Percentiles rank a stretch among this genome's conserved stretches.
Evolutionary conservation across 2,329 filamentous ascomycete species (phyloP).

Genomic region (Malbranchea cinnamomea): DNA sequence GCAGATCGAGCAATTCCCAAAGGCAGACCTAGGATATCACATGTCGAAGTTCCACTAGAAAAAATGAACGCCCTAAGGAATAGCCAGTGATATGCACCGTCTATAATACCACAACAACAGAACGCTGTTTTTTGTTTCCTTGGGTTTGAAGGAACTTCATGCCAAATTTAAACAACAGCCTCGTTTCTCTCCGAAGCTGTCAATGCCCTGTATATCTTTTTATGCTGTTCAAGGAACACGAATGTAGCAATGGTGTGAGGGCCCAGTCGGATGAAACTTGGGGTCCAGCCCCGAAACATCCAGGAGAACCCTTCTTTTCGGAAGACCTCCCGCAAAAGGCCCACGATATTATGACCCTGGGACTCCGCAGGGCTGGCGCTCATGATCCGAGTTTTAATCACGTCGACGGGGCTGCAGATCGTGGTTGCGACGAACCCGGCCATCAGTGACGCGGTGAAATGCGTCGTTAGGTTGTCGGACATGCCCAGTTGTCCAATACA

Average conservation of each 20-base stretch:
- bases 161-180: too few species aligned
- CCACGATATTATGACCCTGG: constrained; percentile 30
- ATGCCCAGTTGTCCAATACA: constrained; percentile 38
- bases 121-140: too few species aligned
- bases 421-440: constrained; percentile 53
- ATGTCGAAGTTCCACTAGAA: too few species aligned
- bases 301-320: constrained; percentile 44
- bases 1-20: too few species aligned
- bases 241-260: constrained; percentile 54
- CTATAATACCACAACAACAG: too few species aligned
- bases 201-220: constrained; percentile 42
- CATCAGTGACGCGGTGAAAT: constrained; percentile 46
- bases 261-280: constrained; percentile 50
- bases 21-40: too few species aligned
- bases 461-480: constrained; percentile 42
- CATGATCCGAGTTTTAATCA: constrained; percentile 54
- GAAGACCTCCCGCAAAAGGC: constrained; percentile 38
- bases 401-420: constrained; percentile 51
- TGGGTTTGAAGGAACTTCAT: too few species aligned
- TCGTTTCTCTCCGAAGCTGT: constrained; percentile 27
- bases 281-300: constrained; percentile 54
- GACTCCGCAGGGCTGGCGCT: constrained; percentile 31
- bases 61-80: too few species aligned
- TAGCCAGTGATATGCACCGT: too few species aligned
- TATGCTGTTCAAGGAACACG: constrained; percentile 52